Conservation (phyloP, 495 filamentous ascomycete species). For the Talaromyces borbonicus region DNA sequence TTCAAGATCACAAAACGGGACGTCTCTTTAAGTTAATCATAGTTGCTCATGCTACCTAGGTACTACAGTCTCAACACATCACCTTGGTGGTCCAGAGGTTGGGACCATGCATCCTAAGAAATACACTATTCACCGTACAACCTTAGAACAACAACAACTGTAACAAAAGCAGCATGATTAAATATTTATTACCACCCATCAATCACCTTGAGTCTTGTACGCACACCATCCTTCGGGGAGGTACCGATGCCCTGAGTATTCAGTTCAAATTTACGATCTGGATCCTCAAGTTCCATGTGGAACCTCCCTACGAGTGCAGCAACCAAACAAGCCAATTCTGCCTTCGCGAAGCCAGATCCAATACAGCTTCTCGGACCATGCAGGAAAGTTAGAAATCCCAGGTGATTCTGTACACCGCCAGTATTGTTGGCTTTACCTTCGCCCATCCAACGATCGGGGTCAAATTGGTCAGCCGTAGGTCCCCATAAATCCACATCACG, state of each 20-base stretch:
- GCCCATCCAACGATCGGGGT: conserved; percentile 68
- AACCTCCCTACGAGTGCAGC: conserved; percentile 68
- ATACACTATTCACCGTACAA: background rate
- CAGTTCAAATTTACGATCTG: conserved; percentile 46
- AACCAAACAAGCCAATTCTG: conserved; percentile 74
- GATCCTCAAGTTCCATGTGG: conserved; percentile 51
- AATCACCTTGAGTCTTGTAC: background rate
- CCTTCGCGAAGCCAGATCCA: conserved; percentile 68
- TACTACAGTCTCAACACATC: too few relatives aligned
- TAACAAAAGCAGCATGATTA: background rate
- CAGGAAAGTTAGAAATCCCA: conserved; percentile 74
- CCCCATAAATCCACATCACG: conserved; percentile 74
- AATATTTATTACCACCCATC: conserved; percentile 3
- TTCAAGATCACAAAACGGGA: background rate
- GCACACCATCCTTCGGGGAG: conserved; percentile 2
- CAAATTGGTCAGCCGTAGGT: conserved; percentile 64
- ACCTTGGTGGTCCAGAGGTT: too few relatives aligned
- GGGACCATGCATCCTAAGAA: too few relatives aligned
- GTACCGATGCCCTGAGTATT: conserved; percentile 10
- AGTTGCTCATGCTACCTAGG: too few relatives aligned
- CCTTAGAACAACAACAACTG: background rate
- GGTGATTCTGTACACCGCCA: conserved; percentile 50
- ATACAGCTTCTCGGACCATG: conserved; percentile 77
- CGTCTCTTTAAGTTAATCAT: too few relatives aligned
- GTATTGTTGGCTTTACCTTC: conserved; percentile 38